Conservation (phyloP, 108 stramenopile genomes). For the Seminavis robusta region DNA sequence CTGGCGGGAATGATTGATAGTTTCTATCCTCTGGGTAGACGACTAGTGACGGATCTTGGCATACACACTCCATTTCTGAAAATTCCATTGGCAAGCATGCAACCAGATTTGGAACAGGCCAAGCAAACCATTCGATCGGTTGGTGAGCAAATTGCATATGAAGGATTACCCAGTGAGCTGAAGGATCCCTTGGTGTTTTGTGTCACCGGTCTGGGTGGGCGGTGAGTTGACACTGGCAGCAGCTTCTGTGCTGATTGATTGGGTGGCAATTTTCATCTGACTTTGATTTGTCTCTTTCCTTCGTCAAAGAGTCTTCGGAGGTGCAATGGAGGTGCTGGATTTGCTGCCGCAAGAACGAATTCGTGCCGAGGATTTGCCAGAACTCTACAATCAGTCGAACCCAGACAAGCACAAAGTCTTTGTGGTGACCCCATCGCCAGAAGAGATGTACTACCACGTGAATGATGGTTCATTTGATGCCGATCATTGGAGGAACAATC, state of each 20-base stretch:
- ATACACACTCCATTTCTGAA: slow-evolving; percentile 76
- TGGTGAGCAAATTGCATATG: slow-evolving; percentile 41
- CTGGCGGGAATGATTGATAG: slow-evolving; percentile 82
- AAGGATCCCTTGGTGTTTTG: slow-evolving; percentile 63
- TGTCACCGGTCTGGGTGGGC: slow-evolving; percentile 58
- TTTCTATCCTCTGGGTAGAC: slow-evolving; percentile 73
- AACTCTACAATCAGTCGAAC: background rate
- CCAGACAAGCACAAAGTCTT: slow-evolving; percentile 29
- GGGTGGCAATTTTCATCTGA: too few relatives aligned
- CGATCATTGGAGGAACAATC: slow-evolving; percentile 61
- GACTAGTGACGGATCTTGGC: slow-evolving; percentile 50
- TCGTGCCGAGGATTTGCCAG: slow-evolving; percentile 52
- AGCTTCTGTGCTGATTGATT: too few relatives aligned
- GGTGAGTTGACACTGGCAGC: too few relatives aligned
- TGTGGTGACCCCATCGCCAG: slow-evolving; percentile 39
- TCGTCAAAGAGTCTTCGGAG: slow-evolving; percentile 75
- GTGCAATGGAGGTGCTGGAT: slow-evolving; percentile 70
- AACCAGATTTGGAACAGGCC: slow-evolving; percentile 55
- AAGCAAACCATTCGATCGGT: slow-evolving; percentile 36
- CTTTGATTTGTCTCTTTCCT: too few relatives aligned
- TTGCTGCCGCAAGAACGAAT: slow-evolving; percentile 79
- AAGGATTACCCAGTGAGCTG: slow-evolving; percentile 47
- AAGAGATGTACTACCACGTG: slow-evolving; percentile 35
- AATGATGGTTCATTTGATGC: slow-evolving; percentile 39
- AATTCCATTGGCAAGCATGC: slow-evolving; percentile 63